Percentiles rank a stretch among this genome's conserved stretches.
Conservation (phyloP, 805 yeast genomes). For the Kluyveromyces aestuarii region DNA sequence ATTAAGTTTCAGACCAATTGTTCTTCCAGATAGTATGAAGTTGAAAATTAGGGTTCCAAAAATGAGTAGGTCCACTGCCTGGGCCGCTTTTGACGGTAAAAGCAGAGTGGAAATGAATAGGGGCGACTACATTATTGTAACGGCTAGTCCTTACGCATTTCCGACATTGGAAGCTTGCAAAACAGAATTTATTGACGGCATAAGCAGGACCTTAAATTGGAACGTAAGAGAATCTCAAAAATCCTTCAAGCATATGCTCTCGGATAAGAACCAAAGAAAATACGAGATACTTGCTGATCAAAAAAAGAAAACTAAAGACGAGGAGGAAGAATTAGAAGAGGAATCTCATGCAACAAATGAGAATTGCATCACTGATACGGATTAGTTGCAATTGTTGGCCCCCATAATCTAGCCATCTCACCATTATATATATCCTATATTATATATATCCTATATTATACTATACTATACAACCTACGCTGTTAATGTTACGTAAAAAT, state of each 20-base stretch:
- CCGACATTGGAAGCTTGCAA: conserved; percentile 78
- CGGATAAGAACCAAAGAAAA: conserved; percentile 45
- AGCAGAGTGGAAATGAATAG: conserved; percentile 68
- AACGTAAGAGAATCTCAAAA: conserved; percentile 84
- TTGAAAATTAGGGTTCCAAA: conserved; percentile 76
- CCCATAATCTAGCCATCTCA: not conserved
- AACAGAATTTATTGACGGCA: conserved; percentile 75
- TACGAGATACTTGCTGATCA: conserved; percentile 24
- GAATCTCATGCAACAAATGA: not conserved
- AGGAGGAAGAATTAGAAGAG: conserved; percentile 8
- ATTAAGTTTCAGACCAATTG: conserved; percentile 81
- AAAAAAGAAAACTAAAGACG: conserved; percentile 12
- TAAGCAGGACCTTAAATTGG: conserved; percentile 86
- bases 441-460: no score
- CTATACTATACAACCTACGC: no score
- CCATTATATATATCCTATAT: no score
- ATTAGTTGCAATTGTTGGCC: not conserved
- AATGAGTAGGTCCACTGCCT: conserved; percentile 79
- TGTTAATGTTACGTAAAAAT: no score
- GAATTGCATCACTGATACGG: not conserved
- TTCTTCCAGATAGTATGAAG: conserved; percentile 88
- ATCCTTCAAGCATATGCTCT: conserved; percentile 56
- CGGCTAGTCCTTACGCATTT: conserved; percentile 85
- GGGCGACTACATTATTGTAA: conserved; percentile 80
- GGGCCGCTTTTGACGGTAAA: conserved; percentile 96